These are phyloP conservation scores for Dryas drummondii DNA, from an alignment of 306 rosid species.

Conservation along the genomic window DNA sequence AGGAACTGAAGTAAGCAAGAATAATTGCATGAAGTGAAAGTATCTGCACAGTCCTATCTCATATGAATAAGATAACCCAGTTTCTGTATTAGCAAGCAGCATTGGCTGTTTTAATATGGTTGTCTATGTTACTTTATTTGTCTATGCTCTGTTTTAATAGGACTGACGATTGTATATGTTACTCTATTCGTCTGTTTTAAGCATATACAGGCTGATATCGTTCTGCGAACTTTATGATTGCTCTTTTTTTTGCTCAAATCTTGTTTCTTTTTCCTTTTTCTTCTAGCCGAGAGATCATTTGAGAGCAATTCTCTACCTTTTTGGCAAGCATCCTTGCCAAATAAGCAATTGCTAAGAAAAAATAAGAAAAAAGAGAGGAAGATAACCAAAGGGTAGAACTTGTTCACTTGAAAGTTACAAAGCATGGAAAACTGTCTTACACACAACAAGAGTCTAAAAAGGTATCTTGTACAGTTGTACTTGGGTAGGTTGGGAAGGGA, in stretches of 20 bases:
- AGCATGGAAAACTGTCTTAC: not conserved
- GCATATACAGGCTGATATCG: too few species aligned
- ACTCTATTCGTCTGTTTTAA: not conserved
- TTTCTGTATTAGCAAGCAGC: not conserved
- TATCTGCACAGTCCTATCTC: not conserved
- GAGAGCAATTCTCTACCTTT: too few species aligned
- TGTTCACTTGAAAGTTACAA: not conserved
- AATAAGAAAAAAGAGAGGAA: too few species aligned
- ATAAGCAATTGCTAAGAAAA: too few species aligned
- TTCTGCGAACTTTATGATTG: too few species aligned
- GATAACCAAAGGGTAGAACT: too few species aligned
- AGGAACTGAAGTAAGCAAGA: conserved; percentile 57
- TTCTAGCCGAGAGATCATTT: too few species aligned
- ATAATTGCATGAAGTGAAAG: not conserved
- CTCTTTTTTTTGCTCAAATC: too few species aligned
- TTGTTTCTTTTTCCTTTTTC: too few species aligned
- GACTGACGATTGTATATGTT: not conserved
- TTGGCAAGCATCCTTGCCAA: too few species aligned
- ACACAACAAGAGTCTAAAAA: not conserved
- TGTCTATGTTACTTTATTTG: conserved; percentile 15
- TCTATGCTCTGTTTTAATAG: not conserved
- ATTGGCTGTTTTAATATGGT: conserved; percentile 8
- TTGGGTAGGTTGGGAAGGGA: not conserved
- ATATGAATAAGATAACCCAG: conserved; percentile 32
- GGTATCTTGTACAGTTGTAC: not conserved